phyloP scores from a whole-genome alignment of 2,329 filamentous ascomycete genomes.

The Botrytis tulipae region DNA sequence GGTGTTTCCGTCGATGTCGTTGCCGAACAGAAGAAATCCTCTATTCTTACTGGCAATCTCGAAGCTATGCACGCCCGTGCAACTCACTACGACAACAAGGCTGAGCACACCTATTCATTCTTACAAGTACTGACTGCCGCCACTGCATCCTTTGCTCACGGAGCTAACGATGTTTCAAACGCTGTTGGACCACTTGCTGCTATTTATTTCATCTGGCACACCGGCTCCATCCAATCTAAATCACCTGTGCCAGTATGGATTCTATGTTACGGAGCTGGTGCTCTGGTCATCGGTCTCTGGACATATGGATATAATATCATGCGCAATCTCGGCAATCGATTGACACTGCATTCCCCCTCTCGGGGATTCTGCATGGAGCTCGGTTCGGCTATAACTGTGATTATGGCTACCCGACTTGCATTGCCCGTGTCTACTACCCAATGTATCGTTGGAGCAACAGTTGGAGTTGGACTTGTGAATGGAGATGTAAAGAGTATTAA shows the following conservation, averaged over 20 bases:
- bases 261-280: conserved; percentile 2
- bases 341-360: conserved; percentile 43
- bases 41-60: conserved; percentile 66
- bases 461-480: conserved; percentile 75
- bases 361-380: conserved; percentile 70
- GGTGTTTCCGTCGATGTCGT: conserved; percentile 4
- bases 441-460: conserved; percentile 77
- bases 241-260: conserved; percentile 66
- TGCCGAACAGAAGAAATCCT: conserved; percentile 36
- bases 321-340: conserved; percentile 1
- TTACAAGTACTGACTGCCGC: conserved; percentile 53
- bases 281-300: conserved; percentile 57
- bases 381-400: conserved; percentile 72
- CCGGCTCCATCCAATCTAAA: conserved; percentile 48
- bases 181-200: conserved; percentile 68
- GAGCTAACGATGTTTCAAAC: conserved; percentile 75
- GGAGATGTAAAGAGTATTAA: conserved; percentile 69
- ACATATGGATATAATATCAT: conserved; percentile 82
- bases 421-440: conserved; percentile 75
- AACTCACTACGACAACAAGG: conserved; percentile 65
- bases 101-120: conserved; percentile 60
- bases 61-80: conserved; percentile 65
- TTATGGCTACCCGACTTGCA: conserved; percentile 68
- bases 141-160: conserved; percentile 57
- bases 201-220: conserved; percentile 67